Base-by-base conservation (phyloP, 192 early-diverging fungal species). In the Coemansia sp. region DNA sequence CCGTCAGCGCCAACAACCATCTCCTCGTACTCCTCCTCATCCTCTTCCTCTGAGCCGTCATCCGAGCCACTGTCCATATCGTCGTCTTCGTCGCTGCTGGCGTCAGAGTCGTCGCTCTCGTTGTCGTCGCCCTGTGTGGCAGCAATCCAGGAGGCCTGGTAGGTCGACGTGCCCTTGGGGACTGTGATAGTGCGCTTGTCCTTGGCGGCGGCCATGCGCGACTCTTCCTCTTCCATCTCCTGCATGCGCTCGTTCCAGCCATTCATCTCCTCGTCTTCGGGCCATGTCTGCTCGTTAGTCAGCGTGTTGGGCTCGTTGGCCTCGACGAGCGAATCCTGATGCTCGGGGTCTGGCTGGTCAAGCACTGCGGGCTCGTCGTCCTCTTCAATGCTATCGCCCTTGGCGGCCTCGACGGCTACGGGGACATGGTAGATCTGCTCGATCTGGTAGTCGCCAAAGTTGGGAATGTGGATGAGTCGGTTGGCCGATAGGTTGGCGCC, bases 201-300 rank as follows among this genome's bases (percentile, higher is more conserved):
- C 10, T 20, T 59, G 38, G 35, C 64, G 8, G 64, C 57, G 11
- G 58, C 58, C 8, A 52, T 55, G 18, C 48, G 35, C 45, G 65
- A 70, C 26, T 76, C 75, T 4, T 55, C 31, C 26, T 73, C 75
- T 37, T 82, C 75, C 75, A 82, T 73, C 47, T 64, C n/a, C 41
- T 56, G 65, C 75, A 81, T 75, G 61, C 70, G 74, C 45, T 73
- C 69, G 66, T 93, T 89, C 65, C 90, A 93, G 37, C 87, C 92
- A 39, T 76, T 85, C 76, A 95, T 77, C 80, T 99, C 97, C 75
- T 97, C 92, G 64, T 96, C 94, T 13, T 94, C 96, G 9, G 97
- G 97, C 97, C 97, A 99, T 33, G 97, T 99, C 76, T 99, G 97
- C 83, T 99, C 97, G 60, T 91, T 94, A 33, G 87, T 87, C 83